Percentiles rank a stretch among this genome's conserved stretches.
These are phyloP conservation scores for Suillus fuscotomentosus DNA, from an alignment of 768 basidiomycete species.

Conservation along the genomic window DNA sequence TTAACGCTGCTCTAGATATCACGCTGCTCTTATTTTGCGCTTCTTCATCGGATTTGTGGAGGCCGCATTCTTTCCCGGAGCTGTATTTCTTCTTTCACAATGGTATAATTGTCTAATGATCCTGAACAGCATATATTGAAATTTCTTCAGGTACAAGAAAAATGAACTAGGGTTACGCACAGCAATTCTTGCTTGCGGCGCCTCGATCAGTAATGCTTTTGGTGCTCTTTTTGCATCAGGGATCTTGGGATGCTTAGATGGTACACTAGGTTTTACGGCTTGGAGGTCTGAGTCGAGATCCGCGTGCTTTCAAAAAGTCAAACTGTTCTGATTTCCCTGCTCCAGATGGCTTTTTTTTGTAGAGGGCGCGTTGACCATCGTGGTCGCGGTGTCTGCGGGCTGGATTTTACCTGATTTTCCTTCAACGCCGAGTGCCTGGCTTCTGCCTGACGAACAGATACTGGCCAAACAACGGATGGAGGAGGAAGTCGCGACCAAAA, in stretches of 20 bases:
- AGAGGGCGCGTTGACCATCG: conserved; percentile 58
- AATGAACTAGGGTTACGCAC: conserved; percentile 66
- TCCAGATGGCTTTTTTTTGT: conserved; percentile 69
- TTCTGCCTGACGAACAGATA: conserved; percentile 50
- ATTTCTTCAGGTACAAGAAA: conserved; percentile 48
- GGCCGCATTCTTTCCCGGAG: conserved; percentile 67
- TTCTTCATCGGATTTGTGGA: conserved; percentile 77
- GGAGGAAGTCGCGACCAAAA: conserved; percentile 57
- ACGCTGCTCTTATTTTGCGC: conserved; percentile 59
- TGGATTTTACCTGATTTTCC: conserved; percentile 77
- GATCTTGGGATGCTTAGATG: conserved; percentile 70
- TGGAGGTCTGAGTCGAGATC: conserved; percentile 35
- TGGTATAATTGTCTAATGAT: conserved; percentile 36
- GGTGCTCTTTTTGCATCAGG: conserved; percentile 74
- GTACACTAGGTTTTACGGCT: conserved; percentile 49
- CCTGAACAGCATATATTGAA: neutral
- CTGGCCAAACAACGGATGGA: conserved; percentile 57
- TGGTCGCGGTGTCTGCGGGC: conserved; percentile 47
- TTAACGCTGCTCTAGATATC: conserved; percentile 39
- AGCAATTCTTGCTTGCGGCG: conserved; percentile 67
- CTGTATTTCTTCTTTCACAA: conserved; percentile 63
- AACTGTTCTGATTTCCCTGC: neutral
- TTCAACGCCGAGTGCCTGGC: conserved; percentile 52
- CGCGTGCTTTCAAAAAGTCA: neutral
- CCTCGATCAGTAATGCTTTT: conserved; percentile 77